Evolutionary conservation across 176 grass and related monocot species (phyloP).

Genomic region (Typha latifolia): DNA sequence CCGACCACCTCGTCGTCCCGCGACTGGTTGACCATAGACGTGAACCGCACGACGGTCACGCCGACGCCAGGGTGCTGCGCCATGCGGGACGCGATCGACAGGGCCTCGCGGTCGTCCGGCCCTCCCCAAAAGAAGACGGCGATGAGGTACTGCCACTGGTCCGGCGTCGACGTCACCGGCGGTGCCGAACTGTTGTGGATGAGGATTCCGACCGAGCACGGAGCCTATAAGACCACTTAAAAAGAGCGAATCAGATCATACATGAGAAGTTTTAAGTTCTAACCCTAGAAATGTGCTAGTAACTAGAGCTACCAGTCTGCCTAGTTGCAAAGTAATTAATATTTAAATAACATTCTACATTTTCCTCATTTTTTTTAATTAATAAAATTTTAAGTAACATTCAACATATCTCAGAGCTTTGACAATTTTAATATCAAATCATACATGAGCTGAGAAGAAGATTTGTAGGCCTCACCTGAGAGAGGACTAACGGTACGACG

Average conservation of each 20-base stretch:
- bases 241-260: background rate
- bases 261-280: no score
- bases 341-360: no score
- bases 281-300: no score
- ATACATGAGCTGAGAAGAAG: no score
- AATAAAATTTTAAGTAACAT: no score
- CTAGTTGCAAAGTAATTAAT: no score
- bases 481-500: slow-evolving; percentile 20
- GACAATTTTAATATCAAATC: no score
- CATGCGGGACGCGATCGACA: slow-evolving; percentile 21
- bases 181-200: slow-evolving; percentile 4
- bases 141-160: slow-evolving; percentile 3
- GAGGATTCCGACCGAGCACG: slow-evolving; percentile 20
- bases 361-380: no score
- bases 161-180: background rate
- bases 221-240: background rate
- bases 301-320: no score
- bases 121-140: slow-evolving; percentile 31
- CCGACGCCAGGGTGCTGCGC: background rate
- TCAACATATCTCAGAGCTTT: no score
- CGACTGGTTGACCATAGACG: background rate
- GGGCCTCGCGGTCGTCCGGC: slow-evolving; percentile 28
- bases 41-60: slow-evolving; percentile 10
- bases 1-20: slow-evolving; percentile 17
- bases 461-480: slow-evolving; percentile 6